Evolutionary conservation across 441 rosid genomes (phyloP).

Genomic region (Populus hybrid): DNA sequence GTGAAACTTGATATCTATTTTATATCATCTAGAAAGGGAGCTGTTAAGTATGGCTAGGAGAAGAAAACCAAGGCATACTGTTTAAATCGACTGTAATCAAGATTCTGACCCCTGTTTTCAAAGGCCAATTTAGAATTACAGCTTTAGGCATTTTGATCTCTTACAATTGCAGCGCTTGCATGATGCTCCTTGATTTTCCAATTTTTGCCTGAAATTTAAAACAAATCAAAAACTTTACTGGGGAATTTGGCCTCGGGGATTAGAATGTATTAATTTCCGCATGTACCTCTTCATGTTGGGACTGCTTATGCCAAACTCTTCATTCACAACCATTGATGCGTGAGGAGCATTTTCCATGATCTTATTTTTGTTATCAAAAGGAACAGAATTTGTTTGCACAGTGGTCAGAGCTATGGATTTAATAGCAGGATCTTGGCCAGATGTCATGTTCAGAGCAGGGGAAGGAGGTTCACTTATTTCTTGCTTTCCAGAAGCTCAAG

Average conservation of each 20-base stretch:
- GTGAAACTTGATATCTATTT: neutral
- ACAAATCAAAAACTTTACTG: neutral
- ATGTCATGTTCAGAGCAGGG: constrained; percentile 17
- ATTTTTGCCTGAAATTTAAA: constrained; percentile 43
- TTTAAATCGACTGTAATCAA: neutral
- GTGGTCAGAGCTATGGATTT: constrained; percentile 33
- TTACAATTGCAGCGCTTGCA: constrained; percentile 98
- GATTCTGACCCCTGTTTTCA: neutral
- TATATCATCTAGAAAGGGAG: neutral
- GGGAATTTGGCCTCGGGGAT: no score
- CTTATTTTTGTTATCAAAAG: constrained; percentile 32
- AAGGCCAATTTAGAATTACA: constrained; percentile 35
- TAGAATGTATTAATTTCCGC: constrained; percentile 2
- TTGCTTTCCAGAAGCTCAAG: constrained; percentile 30
- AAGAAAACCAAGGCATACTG: neutral
- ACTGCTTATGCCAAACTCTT: constrained; percentile 43
- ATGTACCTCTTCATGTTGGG: constrained; percentile 58
- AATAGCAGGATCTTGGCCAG: constrained; percentile 19
- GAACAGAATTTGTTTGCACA: constrained; percentile 33
- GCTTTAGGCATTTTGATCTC: constrained; percentile 97
- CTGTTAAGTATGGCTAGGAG: neutral
- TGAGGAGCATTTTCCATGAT: constrained; percentile 41
- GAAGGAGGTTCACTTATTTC: constrained; percentile 38
- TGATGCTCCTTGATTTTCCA: constrained; percentile 56
- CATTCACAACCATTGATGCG: constrained; percentile 30